Evolutionary conservation across 1,139 yeast genomes (phyloP).

Genomic region (Magnusiomyces magnusii): DNA sequence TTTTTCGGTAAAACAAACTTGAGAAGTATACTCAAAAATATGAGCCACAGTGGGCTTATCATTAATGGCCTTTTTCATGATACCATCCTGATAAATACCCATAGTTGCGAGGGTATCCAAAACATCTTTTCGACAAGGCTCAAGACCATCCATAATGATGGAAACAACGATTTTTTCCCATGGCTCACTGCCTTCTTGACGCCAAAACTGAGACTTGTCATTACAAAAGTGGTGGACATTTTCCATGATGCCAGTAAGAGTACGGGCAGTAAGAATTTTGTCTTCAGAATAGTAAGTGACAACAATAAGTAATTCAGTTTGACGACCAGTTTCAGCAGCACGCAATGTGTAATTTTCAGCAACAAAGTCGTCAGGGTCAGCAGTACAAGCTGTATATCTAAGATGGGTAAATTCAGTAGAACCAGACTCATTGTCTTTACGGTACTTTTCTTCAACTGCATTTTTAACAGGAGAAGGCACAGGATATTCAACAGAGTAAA

Average conservation of each 20-base stretch:
- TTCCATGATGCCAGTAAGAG: constrained; percentile 88
- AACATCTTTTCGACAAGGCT: constrained; percentile 77
- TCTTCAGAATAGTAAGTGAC: constrained; percentile 85
- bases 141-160: constrained; percentile 89
- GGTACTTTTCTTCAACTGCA: constrained; percentile 45
- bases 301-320: constrained; percentile 81
- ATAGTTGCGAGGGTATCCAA: constrained; percentile 81
- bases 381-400: constrained; percentile 73
- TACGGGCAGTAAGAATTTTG: constrained; percentile 78
- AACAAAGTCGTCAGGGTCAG: constrained; percentile 70
- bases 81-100: constrained; percentile 93
- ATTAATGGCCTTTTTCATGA: constrained; percentile 84
- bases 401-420: constrained; percentile 60
- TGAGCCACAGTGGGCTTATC: constrained; percentile 85
- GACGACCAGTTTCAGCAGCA: constrained; percentile 64
- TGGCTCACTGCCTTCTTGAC: constrained; percentile 62
- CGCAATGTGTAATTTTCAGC: constrained; percentile 71
- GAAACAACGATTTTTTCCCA: constrained; percentile 94
- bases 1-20: constrained; percentile 50
- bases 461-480: constrained; percentile 60
- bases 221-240: constrained; percentile 78
- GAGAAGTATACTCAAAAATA: constrained; percentile 78
- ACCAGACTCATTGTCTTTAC: constrained; percentile 56
- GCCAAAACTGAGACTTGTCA: constrained; percentile 45
- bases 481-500: constrained; percentile 67